phyloP scores from a whole-genome alignment of 2,329 filamentous ascomycete species.

The Keithomyces neogunnii region DNA sequence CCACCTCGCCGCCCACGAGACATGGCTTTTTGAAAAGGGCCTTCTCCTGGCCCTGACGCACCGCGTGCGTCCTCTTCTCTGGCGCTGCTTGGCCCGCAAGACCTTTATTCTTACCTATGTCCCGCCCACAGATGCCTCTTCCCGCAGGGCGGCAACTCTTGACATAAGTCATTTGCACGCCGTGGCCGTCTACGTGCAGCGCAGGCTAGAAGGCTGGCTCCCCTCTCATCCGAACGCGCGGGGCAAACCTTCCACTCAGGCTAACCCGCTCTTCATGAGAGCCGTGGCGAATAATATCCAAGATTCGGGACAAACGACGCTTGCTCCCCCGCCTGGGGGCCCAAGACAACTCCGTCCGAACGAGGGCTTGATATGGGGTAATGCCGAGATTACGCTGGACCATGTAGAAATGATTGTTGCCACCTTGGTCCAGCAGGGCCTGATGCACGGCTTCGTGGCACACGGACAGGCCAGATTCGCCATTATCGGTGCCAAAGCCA shows the following conservation, averaged over 20 bases:
- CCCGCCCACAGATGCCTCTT: constrained; percentile 46
- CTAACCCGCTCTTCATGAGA: constrained; percentile 43
- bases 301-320: constrained; percentile 28
- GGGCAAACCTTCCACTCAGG: constrained; percentile 30
- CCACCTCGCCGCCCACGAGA: constrained; percentile 53
- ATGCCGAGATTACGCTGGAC: constrained; percentile 46
- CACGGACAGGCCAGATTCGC: constrained; percentile 71
- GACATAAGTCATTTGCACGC: constrained; percentile 61
- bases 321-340: constrained; percentile 39
- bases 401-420: constrained; percentile 74
- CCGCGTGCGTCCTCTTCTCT: constrained; percentile 72
- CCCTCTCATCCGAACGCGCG: constrained; percentile 25
- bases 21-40: constrained; percentile 69
- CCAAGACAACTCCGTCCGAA: constrained; percentile 42
- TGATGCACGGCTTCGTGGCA: constrained; percentile 77
- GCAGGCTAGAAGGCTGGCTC: constrained; percentile 49
- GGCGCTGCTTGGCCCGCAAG: constrained; percentile 72
- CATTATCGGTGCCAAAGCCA: constrained; percentile 66
- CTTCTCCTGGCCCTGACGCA: constrained; percentile 69
- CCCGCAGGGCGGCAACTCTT: constrained; percentile 62
- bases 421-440: constrained; percentile 68
- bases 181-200: constrained; percentile 58
- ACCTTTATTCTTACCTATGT: constrained; percentile 72
- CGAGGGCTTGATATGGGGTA: constrained; percentile 56
- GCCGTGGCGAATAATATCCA: constrained; percentile 39